phyloP scores from a whole-genome alignment of 768 basidiomycete genomes.

The Macrocybe gigantea region DNA sequence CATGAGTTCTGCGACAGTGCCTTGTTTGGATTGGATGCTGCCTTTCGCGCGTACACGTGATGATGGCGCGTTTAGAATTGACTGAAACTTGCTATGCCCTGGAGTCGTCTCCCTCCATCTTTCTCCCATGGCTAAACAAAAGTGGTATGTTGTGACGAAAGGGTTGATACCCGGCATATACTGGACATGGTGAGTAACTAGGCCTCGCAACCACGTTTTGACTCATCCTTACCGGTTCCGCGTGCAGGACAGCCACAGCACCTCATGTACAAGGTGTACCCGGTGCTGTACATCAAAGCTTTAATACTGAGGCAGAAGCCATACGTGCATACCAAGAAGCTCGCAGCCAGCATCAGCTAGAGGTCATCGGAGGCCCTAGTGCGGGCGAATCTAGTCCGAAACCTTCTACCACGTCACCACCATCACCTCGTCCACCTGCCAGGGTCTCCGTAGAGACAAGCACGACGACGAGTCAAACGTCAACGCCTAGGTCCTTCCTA shows the following conservation, averaged over 20 bases:
- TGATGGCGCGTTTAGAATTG: too few species aligned
- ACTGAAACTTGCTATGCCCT: not conserved
- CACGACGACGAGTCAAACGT: too few species aligned
- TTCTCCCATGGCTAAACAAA: constrained; percentile 25
- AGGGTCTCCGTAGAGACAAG: too few species aligned
- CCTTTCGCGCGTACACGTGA: too few species aligned
- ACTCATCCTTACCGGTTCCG: not conserved
- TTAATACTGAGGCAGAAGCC: constrained; percentile 37
- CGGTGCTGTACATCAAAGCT: constrained; percentile 37
- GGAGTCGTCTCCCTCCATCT: constrained; percentile 4
- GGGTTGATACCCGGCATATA: constrained; percentile 35
- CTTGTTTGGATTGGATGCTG: too few species aligned
- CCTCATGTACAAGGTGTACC: constrained; percentile 37
- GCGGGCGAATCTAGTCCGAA: too few species aligned
- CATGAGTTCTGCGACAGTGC: too few species aligned
- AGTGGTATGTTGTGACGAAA: constrained; percentile 37
- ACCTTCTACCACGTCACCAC: too few species aligned
- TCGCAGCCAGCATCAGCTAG: too few species aligned
- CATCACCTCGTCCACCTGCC: too few species aligned
- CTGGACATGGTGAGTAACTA: constrained; percentile 25
- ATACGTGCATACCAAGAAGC: constrained; percentile 20
- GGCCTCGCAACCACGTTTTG: not conserved
- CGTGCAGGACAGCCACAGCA: constrained; percentile 37
- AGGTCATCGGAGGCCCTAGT: too few species aligned
- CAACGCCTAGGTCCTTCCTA: too few species aligned